Conservation (phyloP, 345 rosid genomes). For the Microthlaspi erraticum region DNA sequence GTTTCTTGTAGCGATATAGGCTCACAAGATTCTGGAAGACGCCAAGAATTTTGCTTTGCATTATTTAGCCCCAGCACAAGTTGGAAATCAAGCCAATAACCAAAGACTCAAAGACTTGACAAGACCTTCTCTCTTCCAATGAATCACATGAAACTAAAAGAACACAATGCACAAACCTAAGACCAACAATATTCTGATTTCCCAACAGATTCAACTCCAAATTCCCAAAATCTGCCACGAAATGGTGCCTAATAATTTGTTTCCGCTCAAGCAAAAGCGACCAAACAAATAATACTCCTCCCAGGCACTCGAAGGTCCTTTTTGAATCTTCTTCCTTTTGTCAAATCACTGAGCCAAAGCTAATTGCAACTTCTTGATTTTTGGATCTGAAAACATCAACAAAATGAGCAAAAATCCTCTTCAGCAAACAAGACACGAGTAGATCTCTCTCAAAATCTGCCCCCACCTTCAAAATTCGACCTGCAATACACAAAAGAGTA, state of each 20-base stretch:
- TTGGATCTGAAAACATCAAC: constrained; percentile 41
- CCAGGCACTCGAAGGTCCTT: background rate
- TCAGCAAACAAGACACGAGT: background rate
- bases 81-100: constrained; percentile 48
- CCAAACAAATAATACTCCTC: background rate
- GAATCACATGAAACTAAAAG: constrained; percentile 43
- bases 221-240: background rate
- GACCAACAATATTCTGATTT: constrained; percentile 19
- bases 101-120: constrained; percentile 52
- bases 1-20: constrained; percentile 6
- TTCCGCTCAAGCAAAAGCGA: background rate
- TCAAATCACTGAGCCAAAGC: constrained; percentile 50
- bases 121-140: constrained; percentile 52
- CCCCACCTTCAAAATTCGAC: constrained; percentile 35
- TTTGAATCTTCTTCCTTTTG: constrained; percentile 31
- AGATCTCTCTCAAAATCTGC: background rate
- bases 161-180: constrained; percentile 18
- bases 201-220: constrained; percentile 18
- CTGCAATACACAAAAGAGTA: constrained; percentile 35
- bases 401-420: constrained; percentile 12
- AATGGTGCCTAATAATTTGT: too few species aligned
- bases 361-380: constrained; percentile 41
- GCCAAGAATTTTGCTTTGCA: constrained; percentile 22
- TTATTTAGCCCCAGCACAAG: constrained; percentile 45
- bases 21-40: constrained; percentile 33